Percentiles rank a stretch among this genome's conserved stretches.
These are phyloP conservation scores for Rutstroemia sp. DNA, from an alignment of 2,329 filamentous ascomycete genomes.

Conservation along the genomic window DNA sequence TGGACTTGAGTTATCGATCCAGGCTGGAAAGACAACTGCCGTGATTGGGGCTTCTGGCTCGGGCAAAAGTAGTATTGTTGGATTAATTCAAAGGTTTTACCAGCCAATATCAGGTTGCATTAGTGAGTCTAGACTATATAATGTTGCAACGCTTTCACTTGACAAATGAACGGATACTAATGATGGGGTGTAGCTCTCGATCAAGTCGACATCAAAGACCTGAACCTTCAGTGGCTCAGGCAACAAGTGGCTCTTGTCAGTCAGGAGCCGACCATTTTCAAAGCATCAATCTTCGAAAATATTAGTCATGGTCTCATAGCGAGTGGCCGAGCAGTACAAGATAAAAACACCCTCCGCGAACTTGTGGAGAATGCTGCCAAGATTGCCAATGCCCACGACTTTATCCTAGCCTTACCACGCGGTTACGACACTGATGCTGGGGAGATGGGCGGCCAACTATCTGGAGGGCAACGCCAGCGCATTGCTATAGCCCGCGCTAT, in stretches of 20 bases:
- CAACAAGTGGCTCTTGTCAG: constrained; percentile 19
- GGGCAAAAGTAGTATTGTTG: too few species aligned
- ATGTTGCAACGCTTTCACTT: too few species aligned
- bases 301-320: constrained; percentile 39
- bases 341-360: constrained; percentile 17
- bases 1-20: too few species aligned
- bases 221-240: too few species aligned
- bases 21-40: too few species aligned
- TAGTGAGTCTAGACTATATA: too few species aligned
- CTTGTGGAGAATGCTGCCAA: constrained; percentile 35
- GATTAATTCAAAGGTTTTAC: too few species aligned
- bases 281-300: constrained; percentile 39
- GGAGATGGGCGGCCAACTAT: constrained; percentile 44
- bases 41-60: too few species aligned
- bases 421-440: constrained; percentile 45
- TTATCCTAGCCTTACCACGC: constrained; percentile 45
- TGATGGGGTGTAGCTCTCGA: too few species aligned
- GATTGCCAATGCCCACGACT: constrained; percentile 51
- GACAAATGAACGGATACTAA: too few species aligned
- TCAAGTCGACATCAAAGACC: too few species aligned
- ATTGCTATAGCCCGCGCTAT: constrained; percentile 52
- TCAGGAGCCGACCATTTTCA: constrained; percentile 23
- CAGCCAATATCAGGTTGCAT: too few species aligned
- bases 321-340: constrained; percentile 9
- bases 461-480: constrained; percentile 51